phyloP scores from a whole-genome alignment of 176 grass and related monocot genomes.

The Saccharum spontaneum region DNA sequence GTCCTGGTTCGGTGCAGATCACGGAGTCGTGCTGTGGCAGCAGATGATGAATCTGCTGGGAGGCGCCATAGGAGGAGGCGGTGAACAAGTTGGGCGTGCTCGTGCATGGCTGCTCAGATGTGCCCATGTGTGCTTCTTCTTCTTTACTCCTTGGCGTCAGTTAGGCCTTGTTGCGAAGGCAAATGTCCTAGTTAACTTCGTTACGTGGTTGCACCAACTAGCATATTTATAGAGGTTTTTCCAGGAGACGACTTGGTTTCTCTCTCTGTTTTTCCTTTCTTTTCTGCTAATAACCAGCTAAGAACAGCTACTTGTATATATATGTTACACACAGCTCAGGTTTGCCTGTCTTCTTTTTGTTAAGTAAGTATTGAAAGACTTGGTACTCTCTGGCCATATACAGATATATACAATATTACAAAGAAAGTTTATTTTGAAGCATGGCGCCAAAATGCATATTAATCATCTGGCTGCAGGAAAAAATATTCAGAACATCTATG shows the following conservation, averaged over 20 bases:
- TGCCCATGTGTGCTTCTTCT: slow-evolving; percentile 1
- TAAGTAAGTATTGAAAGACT: not conserved
- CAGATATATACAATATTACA: not conserved
- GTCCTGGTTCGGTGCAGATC: slow-evolving; percentile 14
- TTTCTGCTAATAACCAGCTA: not conserved
- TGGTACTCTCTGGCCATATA: not conserved
- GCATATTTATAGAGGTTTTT: slow-evolving; percentile 21
- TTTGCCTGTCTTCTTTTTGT: not conserved
- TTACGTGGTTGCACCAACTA: not conserved
- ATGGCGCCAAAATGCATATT: not conserved
- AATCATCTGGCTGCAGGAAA: not conserved
- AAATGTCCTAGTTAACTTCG: slow-evolving; percentile 20
- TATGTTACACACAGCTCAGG: slow-evolving; percentile 8
- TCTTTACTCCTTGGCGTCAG: not conserved
- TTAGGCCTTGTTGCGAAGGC: slow-evolving; percentile 13
- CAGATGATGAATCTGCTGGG: not conserved
- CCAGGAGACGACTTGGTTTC: not conserved
- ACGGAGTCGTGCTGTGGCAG: slow-evolving; percentile 22
- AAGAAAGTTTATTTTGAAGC: not conserved
- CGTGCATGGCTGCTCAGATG: slow-evolving; percentile 16
- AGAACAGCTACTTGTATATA: not conserved
- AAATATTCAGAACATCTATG: not conserved
- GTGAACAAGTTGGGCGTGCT: not conserved
- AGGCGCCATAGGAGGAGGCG: not conserved
- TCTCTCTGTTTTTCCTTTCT: not conserved